Evolutionary conservation across 2,329 filamentous ascomycete genomes (phyloP).

Genomic region (Sclerotinia spermophila): DNA sequence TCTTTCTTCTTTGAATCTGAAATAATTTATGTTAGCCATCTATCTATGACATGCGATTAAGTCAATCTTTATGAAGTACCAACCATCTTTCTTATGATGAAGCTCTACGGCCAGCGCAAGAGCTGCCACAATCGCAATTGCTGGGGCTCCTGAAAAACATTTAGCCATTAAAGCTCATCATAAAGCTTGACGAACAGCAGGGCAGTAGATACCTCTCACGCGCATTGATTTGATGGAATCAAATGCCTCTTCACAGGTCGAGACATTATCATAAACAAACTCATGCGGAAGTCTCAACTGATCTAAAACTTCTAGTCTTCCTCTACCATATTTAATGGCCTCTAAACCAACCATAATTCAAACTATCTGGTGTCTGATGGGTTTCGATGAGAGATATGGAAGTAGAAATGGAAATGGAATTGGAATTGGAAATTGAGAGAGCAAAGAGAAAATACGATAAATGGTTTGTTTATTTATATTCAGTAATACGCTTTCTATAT

Average conservation of each 20-base stretch:
- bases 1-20: conserved; percentile 35
- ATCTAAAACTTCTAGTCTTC: conserved; percentile 72
- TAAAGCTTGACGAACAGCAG: not conserved
- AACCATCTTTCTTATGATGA: conserved; percentile 50
- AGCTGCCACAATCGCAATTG: conserved; percentile 96
- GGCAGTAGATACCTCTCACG: conserved; percentile 51
- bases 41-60: not conserved
- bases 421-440: not conserved
- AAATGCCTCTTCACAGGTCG: conserved; percentile 70
- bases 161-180: conserved; percentile 13
- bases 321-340: conserved; percentile 72
- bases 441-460: not conserved
- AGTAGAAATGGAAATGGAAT: not conserved
- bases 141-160: conserved; percentile 64
- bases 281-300: conserved; percentile 80
- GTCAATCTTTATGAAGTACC: conserved; percentile 20
- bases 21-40: not conserved
- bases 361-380: not conserved
- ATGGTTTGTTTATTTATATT: not conserved
- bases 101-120: conserved; percentile 85
- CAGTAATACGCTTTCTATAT: not conserved
- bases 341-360: conserved; percentile 50
- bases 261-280: conserved; percentile 71
- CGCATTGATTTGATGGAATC: conserved; percentile 79
- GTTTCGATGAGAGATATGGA: not conserved